Conservation (phyloP, 2,329 filamentous ascomycete genomes). For the Cladosporium sp. region DNA sequence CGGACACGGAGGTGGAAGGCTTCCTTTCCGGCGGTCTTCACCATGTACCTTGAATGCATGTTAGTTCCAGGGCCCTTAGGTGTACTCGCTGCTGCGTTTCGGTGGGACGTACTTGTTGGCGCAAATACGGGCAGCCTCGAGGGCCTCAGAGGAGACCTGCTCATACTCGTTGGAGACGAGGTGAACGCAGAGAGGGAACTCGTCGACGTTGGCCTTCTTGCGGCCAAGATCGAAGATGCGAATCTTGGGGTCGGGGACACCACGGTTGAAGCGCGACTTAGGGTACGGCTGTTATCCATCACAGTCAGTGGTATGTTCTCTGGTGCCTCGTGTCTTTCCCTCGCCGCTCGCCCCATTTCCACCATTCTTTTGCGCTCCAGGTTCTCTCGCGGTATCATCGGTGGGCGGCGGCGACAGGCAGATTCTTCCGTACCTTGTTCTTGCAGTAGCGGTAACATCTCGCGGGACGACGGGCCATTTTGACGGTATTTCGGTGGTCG, state of each 20-base stretch:
- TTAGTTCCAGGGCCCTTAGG: constrained; percentile 11
- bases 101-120: constrained; percentile 80
- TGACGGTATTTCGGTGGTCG: constrained; percentile 63
- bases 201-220: constrained; percentile 98
- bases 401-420: constrained; percentile 2
- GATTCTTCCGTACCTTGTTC: constrained; percentile 78
- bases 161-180: constrained; percentile 99
- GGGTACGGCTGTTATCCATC: constrained; percentile 71
- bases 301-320: constrained; percentile 28
- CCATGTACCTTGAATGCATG: constrained; percentile 53
- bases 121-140: constrained; percentile 99
- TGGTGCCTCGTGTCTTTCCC: constrained; percentile 12
- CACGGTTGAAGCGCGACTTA: constrained; percentile 99
- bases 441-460: constrained; percentile 99
- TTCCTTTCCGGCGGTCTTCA: constrained; percentile 67
- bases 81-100: neutral
- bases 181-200: constrained; percentile 99
- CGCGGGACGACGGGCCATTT: constrained; percentile 98
- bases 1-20: constrained; percentile 69
- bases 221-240: constrained; percentile 71
- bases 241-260: constrained; percentile 69
- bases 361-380: constrained; percentile 10
- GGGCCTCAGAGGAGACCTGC: constrained; percentile 98
- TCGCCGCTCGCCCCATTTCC: constrained; percentile 14
- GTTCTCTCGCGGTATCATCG: neutral